phyloP scores from a whole-genome alignment of 2,329 filamentous ascomycete genomes.

The Dothistroma septosporum region DNA sequence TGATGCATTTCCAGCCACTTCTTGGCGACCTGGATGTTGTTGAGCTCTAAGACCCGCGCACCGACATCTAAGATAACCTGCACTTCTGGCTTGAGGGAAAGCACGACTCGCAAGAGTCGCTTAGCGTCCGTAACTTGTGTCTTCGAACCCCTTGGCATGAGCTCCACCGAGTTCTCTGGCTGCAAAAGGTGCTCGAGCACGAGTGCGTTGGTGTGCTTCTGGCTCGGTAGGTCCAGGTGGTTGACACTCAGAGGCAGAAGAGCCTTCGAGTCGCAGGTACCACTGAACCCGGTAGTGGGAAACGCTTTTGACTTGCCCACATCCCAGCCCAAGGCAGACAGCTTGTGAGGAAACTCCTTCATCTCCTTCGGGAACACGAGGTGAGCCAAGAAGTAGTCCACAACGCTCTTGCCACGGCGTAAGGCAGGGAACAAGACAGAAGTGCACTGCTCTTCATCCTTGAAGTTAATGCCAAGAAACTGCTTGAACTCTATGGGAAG shows the following conservation, averaged over 20 bases:
- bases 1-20: conserved; percentile 48
- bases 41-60: conserved; percentile 63
- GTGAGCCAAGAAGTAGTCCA: conserved; percentile 65
- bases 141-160: conserved; percentile 9
- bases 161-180: conserved; percentile 44
- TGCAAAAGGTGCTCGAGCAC: conserved; percentile 54
- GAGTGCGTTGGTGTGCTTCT: conserved; percentile 63
- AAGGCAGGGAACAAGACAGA: conserved; percentile 41
- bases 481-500: conserved; percentile 18
- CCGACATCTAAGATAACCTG: conserved; percentile 68
- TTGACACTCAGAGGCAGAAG: conserved; percentile 59
- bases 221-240: conserved; percentile 56
- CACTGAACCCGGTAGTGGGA: conserved; percentile 65
- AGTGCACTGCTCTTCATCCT: conserved; percentile 24
- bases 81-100: conserved; percentile 37
- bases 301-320: conserved; percentile 52
- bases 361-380: conserved; percentile 64
- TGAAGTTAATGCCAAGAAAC: conserved; percentile 28
- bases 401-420: conserved; percentile 48
- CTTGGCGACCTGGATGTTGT: conserved; percentile 52
- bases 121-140: conserved; percentile 15
- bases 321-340: conserved; percentile 66
- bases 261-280: conserved; percentile 62
- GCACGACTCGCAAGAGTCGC: conserved; percentile 46
- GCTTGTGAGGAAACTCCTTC: conserved; percentile 60